Conservation (phyloP, 1,139 yeast species). For the Debaryomycetaceae sp. region DNA sequence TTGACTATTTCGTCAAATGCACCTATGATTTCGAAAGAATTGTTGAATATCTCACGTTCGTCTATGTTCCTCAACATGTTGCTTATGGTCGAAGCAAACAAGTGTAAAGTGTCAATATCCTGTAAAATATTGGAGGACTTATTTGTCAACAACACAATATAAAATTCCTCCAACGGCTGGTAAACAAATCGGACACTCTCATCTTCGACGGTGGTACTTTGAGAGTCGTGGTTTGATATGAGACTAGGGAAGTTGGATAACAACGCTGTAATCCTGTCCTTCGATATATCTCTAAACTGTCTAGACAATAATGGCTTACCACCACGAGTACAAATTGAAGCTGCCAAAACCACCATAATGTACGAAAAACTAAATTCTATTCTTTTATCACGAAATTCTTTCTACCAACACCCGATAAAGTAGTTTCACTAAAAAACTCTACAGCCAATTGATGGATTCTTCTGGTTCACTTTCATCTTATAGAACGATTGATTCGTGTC, state of each 20-base stretch:
- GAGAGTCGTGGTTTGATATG: conserved; percentile 66
- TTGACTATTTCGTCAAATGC: conserved; percentile 94
- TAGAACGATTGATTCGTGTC: conserved; percentile 9
- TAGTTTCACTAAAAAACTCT: background rate
- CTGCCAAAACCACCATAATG: conserved; percentile 65
- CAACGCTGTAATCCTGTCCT: conserved; percentile 82
- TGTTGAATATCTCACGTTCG: conserved; percentile 78
- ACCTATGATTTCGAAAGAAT: conserved; percentile 82
- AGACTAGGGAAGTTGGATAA: conserved; percentile 84
- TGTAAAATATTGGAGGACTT: conserved; percentile 89
- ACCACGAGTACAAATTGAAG: conserved; percentile 90
- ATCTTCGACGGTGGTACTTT: conserved; percentile 94
- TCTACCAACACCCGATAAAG: background rate
- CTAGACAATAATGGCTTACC: conserved; percentile 93
- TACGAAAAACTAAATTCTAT: background rate
- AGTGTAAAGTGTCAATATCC: conserved; percentile 88
- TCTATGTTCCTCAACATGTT: conserved; percentile 70
- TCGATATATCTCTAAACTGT: conserved; percentile 82
- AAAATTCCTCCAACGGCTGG: conserved; percentile 93
- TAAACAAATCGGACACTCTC: conserved; percentile 90
- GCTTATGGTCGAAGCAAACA: conserved; percentile 79
- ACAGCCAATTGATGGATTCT: background rate
- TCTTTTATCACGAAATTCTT: background rate
- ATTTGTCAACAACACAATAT: conserved; percentile 87
- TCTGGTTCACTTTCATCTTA: background rate